Base-by-base conservation (phyloP, 73 alveolate species). In the Effrenium voratum region DNA sequence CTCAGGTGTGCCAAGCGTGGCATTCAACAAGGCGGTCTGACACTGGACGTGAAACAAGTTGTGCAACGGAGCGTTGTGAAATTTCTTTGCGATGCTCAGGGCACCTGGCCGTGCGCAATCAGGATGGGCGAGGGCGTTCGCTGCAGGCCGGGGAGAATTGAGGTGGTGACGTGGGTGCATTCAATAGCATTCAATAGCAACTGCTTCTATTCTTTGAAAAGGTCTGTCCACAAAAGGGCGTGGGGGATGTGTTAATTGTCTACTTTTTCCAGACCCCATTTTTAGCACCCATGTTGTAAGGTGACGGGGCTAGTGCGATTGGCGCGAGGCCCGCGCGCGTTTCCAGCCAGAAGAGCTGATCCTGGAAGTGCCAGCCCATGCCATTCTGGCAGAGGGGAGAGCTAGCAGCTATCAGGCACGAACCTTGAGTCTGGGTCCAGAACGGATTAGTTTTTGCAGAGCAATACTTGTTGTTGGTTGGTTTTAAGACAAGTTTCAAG, bases 351-450 rank as follows among this genome's bases (percentile, higher is more conserved):
- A 88, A 63, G 84, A 88, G 76, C 88, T 45, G 40, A 90, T 90
- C 77, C 36, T 90, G 57, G 8, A 15, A 45, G 97, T 90, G 41
- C 97, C 97, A 24, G 97, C 97, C 15, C 60, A 70, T 44, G 97
- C 97, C 22, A 90, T 90, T 38, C 38, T 90, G 24, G 82, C 97
- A n/a, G 97, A 90, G 47, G 97, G 88, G 3, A 57, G 32, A 2
- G 57, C 73, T 30, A 43, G 66, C 38, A 90, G 44, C 73, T 90
- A 90, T 87, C 97, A 90, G 97, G 97, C 77, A 26, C 92, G 46
- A 28, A 19, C 34, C 73, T 59, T 28, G 22, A 26, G 73, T 59
- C 22, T 59, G 73, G 4, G 32, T 55, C 47, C 81, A 46, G 32
- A 6, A 16, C 32, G n/a, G n/a, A n/a, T n/a, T n/a, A n/a, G n/a